Percentiles rank a stretch among this genome's conserved stretches.
Evolutionary conservation across 805 yeast genomes (phyloP).

Genomic region (Candida nonsorbophila): DNA sequence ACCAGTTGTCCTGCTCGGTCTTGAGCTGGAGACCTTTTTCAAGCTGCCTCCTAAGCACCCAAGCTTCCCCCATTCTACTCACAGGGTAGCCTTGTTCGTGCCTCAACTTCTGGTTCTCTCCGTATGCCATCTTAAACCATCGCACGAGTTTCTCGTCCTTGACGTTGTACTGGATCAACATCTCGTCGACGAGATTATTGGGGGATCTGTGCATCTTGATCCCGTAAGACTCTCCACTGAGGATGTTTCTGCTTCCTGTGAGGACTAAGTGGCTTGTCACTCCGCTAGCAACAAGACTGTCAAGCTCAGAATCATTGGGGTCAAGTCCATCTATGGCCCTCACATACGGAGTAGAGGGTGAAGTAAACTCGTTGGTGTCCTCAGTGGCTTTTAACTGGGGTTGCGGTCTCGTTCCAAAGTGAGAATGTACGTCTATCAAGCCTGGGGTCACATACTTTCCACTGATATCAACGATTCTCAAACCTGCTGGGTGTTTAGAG

Average conservation of each 20-base stretch:
- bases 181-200: slow-evolving; percentile 3
- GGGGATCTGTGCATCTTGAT: slow-evolving; percentile 4
- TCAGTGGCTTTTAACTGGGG: slow-evolving; percentile 5
- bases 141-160: slow-evolving; percentile 1
- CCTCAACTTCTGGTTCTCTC: slow-evolving; percentile 3
- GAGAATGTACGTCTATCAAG: slow-evolving; percentile 6
- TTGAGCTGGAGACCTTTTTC: slow-evolving; percentile 1
- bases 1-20: slow-evolving; percentile 3
- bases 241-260: slow-evolving; percentile 4
- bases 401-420: slow-evolving; percentile 6
- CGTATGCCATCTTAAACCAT: slow-evolving; percentile 6
- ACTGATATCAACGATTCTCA: neutral
- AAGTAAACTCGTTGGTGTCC: slow-evolving; percentile 4
- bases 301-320: slow-evolving; percentile 4
- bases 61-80: slow-evolving; percentile 4
- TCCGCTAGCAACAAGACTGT: slow-evolving; percentile 2
- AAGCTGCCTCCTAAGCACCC: slow-evolving; percentile 2
- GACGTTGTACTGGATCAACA: slow-evolving; percentile 4
- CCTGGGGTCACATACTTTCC: slow-evolving; percentile 5
- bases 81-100: slow-evolving; percentile 3
- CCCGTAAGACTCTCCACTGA: slow-evolving; percentile 5
- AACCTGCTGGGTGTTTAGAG: neutral
- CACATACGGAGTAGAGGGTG: slow-evolving; percentile 4
- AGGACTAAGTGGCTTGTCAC: slow-evolving; percentile 4
- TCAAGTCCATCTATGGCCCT: slow-evolving; percentile 5